phyloP scores from a whole-genome alignment of 1,284 basidiomycete species.

The Cryptococcus sp. region DNA sequence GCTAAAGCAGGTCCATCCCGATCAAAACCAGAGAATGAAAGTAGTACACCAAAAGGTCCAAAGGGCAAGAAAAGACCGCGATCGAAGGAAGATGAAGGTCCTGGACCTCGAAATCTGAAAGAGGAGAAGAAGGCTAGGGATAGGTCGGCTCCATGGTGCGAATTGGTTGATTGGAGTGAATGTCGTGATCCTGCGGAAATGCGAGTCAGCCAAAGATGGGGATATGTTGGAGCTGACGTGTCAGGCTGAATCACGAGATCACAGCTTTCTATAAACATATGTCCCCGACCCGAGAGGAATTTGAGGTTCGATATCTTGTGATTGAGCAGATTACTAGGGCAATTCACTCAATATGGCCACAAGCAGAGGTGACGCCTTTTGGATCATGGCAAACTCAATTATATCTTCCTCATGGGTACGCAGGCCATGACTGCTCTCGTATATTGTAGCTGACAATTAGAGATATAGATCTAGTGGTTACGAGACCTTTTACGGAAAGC shows the following conservation, averaged over 20 bases:
- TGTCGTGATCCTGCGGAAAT: slow-evolving; percentile 75
- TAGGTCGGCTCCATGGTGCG: slow-evolving; percentile 72
- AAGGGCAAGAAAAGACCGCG: slow-evolving; percentile 21
- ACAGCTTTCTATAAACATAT: slow-evolving; percentile 82
- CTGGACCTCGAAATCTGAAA: slow-evolving; percentile 56
- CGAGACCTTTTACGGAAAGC: slow-evolving; percentile 40
- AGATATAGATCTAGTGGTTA: slow-evolving; percentile 58
- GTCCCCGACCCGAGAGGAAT: slow-evolving; percentile 77
- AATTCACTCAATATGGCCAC: slow-evolving; percentile 64
- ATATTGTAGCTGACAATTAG: slow-evolving; percentile 26
- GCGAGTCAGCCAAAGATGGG: slow-evolving; percentile 52
- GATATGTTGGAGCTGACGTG: background rate
- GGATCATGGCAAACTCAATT: slow-evolving; percentile 92
- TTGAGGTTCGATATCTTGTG: slow-evolving; percentile 73
- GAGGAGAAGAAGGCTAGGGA: slow-evolving; percentile 58
- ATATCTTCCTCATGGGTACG: slow-evolving; percentile 87
- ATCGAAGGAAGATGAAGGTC: slow-evolving; percentile 32
- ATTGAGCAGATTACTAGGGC: slow-evolving; percentile 69
- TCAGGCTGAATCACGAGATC: slow-evolving; percentile 76
- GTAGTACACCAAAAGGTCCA: slow-evolving; percentile 7
- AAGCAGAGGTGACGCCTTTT: slow-evolving; percentile 80
- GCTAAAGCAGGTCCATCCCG: background rate
- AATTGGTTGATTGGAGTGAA: slow-evolving; percentile 69
- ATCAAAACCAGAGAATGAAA: background rate
- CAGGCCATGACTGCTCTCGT: slow-evolving; percentile 6